Percentiles rank a stretch among this genome's conserved stretches.
Conservation (phyloP, 257 asterid genomes). For the Solanum ahanhuiri region DNA sequence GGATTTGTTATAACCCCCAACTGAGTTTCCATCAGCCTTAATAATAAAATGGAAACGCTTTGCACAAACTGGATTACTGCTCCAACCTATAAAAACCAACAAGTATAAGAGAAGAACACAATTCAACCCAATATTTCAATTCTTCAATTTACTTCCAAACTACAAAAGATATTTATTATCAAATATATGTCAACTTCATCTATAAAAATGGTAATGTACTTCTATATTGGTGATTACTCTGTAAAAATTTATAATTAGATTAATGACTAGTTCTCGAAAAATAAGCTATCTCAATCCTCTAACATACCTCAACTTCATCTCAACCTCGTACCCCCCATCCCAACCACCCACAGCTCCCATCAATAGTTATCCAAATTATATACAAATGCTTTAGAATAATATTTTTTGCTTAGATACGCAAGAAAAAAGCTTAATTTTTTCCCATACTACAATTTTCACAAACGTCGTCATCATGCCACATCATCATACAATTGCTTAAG, state of each 20-base stretch:
- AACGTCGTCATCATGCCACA: neutral
- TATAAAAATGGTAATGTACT: too few species aligned
- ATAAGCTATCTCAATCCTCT: neutral
- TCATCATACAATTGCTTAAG: neutral
- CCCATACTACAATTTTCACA: neutral
- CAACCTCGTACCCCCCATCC: neutral
- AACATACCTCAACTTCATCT: neutral
- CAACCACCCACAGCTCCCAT: neutral
- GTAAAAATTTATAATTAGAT: neutral
- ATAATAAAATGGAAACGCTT: conserved; percentile 88
- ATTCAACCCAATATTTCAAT: neutral
- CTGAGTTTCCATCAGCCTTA: conserved; percentile 81
- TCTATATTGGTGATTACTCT: neutral
- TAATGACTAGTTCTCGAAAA: neutral
- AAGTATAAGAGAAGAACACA: neutral
- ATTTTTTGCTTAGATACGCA: neutral
- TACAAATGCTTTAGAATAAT: neutral
- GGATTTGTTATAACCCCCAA: conserved; percentile 59
- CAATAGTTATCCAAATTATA: neutral
- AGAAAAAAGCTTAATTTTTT: too few species aligned
- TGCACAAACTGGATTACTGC: conserved; percentile 83
- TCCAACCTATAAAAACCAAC: conserved; percentile 61
- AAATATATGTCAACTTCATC: neutral
- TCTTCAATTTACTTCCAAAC: neutral
- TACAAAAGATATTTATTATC: neutral